Conservation (phyloP, 163 green algal genomes). For the Volvox carteri region DNA sequence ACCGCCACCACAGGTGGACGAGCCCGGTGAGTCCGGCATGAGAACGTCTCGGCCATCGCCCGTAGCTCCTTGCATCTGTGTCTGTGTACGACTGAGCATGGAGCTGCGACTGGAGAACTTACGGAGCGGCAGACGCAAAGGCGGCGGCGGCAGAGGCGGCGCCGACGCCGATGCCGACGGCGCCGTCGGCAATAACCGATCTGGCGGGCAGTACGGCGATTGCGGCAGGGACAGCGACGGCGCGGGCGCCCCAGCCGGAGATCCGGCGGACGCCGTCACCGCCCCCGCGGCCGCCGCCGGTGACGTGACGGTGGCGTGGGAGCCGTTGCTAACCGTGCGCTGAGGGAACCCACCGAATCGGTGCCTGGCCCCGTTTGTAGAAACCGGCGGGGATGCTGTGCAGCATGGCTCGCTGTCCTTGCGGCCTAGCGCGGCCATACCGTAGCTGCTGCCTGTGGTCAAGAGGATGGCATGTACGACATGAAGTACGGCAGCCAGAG, state of each 20-base stretch:
- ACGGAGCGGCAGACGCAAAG: neutral
- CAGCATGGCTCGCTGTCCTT: neutral
- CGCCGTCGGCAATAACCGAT: neutral
- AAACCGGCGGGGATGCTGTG: neutral
- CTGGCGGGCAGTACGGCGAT: neutral
- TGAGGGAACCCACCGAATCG: neutral
- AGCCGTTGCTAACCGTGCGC: neutral
- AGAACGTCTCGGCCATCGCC: neutral
- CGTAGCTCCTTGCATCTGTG: neutral
- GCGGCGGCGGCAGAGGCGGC: neutral
- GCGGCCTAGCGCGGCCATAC: neutral
- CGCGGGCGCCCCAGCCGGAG: neutral
- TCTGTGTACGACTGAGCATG: neutral
- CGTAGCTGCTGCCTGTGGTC: neutral
- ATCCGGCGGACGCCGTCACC: neutral
- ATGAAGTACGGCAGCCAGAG: too few species aligned
- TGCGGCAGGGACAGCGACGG: neutral
- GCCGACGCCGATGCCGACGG: neutral
- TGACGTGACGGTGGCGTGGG: neutral
- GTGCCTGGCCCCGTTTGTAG: neutral
- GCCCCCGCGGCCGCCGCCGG: neutral
- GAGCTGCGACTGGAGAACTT: slow-evolving; percentile 2
- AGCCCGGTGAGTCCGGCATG: neutral
- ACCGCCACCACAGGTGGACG: neutral
- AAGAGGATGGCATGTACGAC: too few species aligned